A percentile compares a stretch with the other conserved stretches of the same genome.
phyloP scores from a whole-genome alignment of 805 yeast species.

The Zygotorulaspora chibaensis region DNA sequence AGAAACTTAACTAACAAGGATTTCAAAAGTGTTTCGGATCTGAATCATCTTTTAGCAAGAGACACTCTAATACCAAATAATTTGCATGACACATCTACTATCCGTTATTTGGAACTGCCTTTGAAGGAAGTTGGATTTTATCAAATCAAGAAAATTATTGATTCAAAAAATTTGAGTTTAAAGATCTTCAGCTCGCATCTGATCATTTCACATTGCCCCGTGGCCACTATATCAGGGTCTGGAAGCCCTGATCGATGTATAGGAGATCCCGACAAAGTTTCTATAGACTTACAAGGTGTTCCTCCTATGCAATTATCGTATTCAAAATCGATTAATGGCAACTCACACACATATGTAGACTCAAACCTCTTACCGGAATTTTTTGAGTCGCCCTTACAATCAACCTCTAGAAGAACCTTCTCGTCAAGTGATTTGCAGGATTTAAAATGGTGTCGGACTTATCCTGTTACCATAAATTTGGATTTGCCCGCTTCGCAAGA shows the following conservation, averaged over 20 bases:
- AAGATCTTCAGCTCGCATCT: conserved; percentile 59
- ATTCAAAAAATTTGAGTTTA: conserved; percentile 56
- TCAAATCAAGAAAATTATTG: conserved; percentile 61
- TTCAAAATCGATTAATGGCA: conserved; percentile 42
- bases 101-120: conserved; percentile 63
- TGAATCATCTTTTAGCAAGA: conserved; percentile 14
- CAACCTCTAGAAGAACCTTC: conserved; percentile 28
- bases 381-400: conserved; percentile 48
- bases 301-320: conserved; percentile 68
- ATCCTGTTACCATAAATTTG: conserved; percentile 42
- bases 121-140: conserved; percentile 72
- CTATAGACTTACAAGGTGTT: conserved; percentile 62
- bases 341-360: conserved; percentile 32
- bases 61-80: conserved; percentile 20
- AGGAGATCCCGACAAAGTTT: conserved; percentile 50
- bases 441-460: conserved; percentile 42
- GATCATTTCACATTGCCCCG: conserved; percentile 73
- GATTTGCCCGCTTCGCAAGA: conserved; percentile 40
- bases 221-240: conserved; percentile 46
- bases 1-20: conserved; percentile 57
- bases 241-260: conserved; percentile 54
- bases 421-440: conserved; percentile 37
- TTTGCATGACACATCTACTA: conserved; percentile 22
- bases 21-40: conserved; percentile 36
- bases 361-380: conserved; percentile 48